Conservation (phyloP, 257 asterid species). For the Plantago major region DNA sequence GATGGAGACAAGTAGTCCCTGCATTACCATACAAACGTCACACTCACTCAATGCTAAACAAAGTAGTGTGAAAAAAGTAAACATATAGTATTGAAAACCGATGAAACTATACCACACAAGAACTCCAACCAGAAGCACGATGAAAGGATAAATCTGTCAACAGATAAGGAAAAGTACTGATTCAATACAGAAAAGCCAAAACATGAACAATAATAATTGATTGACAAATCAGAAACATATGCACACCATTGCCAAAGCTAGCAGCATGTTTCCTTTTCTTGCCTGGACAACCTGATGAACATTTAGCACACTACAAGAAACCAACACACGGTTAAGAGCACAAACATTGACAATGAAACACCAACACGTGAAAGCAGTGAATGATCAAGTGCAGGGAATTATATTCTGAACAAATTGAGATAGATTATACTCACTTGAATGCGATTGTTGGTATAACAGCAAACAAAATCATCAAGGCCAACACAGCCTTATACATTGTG, state of each 20-base stretch:
- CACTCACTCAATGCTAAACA: conserved; percentile 19
- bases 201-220: conserved; percentile 5
- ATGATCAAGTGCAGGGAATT: conserved; percentile 11
- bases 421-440: conserved; percentile 58
- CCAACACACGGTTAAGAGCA: conserved; percentile 13
- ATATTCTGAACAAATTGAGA: background rate
- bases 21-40: conserved; percentile 14
- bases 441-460: conserved; percentile 83
- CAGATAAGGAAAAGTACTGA: conserved; percentile 19
- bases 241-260: conserved; percentile 85
- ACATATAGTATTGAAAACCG: background rate
- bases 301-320: conserved; percentile 55
- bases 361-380: conserved; percentile 16
- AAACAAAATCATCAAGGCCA: conserved; percentile 64
- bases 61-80: background rate
- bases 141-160: conserved; percentile 76
- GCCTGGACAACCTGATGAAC: conserved; percentile 70
- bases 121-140: conserved; percentile 70
- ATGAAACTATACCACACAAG: conserved; percentile 57
- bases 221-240: background rate
- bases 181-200: conserved; percentile 10
- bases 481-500: conserved; percentile 50
- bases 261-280: conserved; percentile 77
- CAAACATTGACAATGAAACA: conserved; percentile 9
- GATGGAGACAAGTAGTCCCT: conserved; percentile 87